Evolutionary conservation across 2,329 filamentous ascomycete genomes (phyloP).

Genomic region (Lizonia empirigonia): DNA sequence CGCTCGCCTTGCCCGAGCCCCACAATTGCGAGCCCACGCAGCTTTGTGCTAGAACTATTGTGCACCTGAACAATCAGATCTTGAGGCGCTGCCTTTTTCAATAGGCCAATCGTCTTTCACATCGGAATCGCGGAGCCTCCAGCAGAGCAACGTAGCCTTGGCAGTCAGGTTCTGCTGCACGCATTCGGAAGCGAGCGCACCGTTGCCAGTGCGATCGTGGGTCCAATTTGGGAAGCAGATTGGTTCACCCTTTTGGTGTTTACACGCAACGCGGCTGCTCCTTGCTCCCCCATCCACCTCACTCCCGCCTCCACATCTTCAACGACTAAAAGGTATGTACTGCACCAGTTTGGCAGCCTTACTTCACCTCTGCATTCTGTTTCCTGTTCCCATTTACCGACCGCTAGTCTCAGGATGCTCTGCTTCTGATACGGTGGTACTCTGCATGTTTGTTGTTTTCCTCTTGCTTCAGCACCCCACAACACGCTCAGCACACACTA

Average conservation of each 20-base stretch:
- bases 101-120: neutral
- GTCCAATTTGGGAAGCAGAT: neutral
- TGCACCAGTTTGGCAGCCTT: neutral
- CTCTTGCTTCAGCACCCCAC: neutral
- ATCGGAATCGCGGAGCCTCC: neutral
- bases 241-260: neutral
- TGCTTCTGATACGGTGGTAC: neutral
- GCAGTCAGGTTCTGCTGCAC: neutral
- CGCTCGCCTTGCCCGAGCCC: neutral
- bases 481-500: neutral
- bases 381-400: neutral
- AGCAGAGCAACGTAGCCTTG: neutral
- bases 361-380: neutral
- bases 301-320: neutral
- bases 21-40: neutral
- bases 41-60: neutral
- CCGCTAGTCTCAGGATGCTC: neutral
- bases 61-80: neutral
- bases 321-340: neutral
- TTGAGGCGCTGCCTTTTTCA: neutral
- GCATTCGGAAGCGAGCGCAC: neutral
- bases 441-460: neutral
- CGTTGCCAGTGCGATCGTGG: slow-evolving; percentile 1
- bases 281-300: neutral
- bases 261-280: neutral